Conservation (phyloP, 768 basidiomycete species). For the Lentinula boryana region DNA sequence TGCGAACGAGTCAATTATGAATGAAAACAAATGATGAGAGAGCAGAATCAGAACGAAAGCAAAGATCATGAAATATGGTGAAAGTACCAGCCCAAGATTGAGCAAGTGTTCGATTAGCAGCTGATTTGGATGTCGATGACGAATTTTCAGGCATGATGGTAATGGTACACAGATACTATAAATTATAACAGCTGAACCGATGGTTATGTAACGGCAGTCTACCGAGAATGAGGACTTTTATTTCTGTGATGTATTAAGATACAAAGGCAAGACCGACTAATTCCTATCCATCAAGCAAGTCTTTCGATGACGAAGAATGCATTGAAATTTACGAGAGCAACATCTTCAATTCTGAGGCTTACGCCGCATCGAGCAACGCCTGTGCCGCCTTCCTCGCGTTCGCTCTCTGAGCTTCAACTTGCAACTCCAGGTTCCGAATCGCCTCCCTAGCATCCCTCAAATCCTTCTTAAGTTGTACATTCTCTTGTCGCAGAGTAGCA, state of each 20-base stretch:
- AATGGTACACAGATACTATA: background rate
- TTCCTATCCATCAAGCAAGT: too few species aligned
- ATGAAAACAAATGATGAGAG: background rate
- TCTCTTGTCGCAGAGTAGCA: constrained; percentile 44
- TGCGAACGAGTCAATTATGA: background rate
- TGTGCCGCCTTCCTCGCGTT: constrained; percentile 76
- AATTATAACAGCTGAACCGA: too few species aligned
- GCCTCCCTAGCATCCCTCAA: constrained; percentile 76
- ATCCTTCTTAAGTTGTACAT: constrained; percentile 53
- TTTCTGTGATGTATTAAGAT: too few species aligned
- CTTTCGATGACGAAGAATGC: too few species aligned
- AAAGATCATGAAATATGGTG: background rate
- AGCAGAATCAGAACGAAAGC: background rate
- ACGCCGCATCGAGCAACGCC: constrained; percentile 35
- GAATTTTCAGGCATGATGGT: background rate
- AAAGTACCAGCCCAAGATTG: constrained; percentile 6
- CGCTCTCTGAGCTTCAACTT: constrained; percentile 68
- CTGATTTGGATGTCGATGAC: background rate
- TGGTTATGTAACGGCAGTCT: too few species aligned
- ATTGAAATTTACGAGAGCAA: background rate
- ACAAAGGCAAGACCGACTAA: too few species aligned
- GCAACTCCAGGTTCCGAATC: constrained; percentile 79
- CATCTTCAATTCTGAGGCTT: background rate
- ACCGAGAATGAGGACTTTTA: too few species aligned
- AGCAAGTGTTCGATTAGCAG: constrained; percentile 4